Conservation (phyloP, 2,329 filamentous ascomycete genomes). For the Colletotrichum trifolii region DNA sequence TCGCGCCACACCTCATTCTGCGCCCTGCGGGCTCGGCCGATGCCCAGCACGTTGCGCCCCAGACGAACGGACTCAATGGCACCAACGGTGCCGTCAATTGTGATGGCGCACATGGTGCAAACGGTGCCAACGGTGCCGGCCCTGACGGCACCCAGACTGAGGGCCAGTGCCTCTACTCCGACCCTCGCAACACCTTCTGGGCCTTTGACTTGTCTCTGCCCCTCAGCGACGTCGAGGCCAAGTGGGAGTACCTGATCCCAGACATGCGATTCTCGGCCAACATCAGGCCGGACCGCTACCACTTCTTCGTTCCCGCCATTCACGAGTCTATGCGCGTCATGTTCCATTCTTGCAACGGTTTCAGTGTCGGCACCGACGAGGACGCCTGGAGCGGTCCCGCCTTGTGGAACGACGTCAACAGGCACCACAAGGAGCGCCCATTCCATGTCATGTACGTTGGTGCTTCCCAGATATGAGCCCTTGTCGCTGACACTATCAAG, state of each 20-base stretch:
- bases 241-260: conserved; percentile 82
- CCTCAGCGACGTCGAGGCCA: conserved; percentile 74
- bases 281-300: conserved; percentile 69
- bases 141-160: conserved; percentile 50
- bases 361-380: conserved; percentile 87
- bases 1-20: conserved; percentile 68
- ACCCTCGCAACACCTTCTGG: conserved; percentile 86
- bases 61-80: conserved; percentile 44
- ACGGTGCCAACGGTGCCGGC: conserved; percentile 40
- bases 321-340: conserved; percentile 96
- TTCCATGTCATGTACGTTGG: conserved; percentile 86
- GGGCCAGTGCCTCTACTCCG: conserved; percentile 72
- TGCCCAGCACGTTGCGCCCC: conserved; percentile 32
- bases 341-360: conserved; percentile 99
- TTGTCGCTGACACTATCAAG: conserved; percentile 57
- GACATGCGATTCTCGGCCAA: conserved; percentile 69
- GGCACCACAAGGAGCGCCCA: conserved; percentile 80
- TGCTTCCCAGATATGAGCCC: not conserved
- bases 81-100: conserved; percentile 42
- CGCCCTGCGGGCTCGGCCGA: conserved; percentile 53
- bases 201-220: conserved; percentile 85
- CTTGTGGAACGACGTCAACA: conserved; percentile 92
- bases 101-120: conserved; percentile 43
- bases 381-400: conserved; percentile 90
- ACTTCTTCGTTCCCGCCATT: conserved; percentile 86